Evolutionary conservation across 805 yeast species (phyloP), one percentile per base, ranked within the genome.

Genomic region (Hemisphaericaspora nanyangensis): DNA sequence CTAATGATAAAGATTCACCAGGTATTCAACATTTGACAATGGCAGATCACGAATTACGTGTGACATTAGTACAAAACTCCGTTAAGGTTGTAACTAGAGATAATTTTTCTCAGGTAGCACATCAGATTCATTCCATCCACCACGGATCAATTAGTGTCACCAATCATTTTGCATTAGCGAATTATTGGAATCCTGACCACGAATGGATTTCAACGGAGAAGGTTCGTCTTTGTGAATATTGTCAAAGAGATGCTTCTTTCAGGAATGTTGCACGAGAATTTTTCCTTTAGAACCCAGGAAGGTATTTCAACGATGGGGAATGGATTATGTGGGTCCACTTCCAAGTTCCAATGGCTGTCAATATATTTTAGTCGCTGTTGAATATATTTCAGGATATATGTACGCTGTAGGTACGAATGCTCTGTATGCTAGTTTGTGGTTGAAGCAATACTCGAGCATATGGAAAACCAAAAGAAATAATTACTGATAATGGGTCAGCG

Each of bases 131-230:
- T 12, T 4, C n/a, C n/a, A 13, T 13, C 11, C 20, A n/a, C 18
- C 35, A 32, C 20, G n/a, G 18, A 7, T 32, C 35, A 12, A 32
- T 32, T 22, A 12, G 35, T n/a, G 17, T 32, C 8, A 32, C 35
- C 5, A 16, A 13, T 6, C 20, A 19, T 17, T 15, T 32, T 19
- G 19, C 28, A 8, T n/a, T 6, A 10, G 15, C 15, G 7, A 7
- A 10, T 3, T 7, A 7, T 24, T 32, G 35, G 27, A 26, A 32
- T 15, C 35, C 35, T 19, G 35, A 32, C 15, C 8, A 7, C 7
- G 16, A n/a, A 6, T 11, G n/a, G 3, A 20, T 32, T 5, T 15
- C 20, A 22, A 32, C 35, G 3, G 12, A 32, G 6, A 5, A 19
- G 4, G 18, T 32, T 17, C n/a, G 15, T 12, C 17, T 3, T 15